Conservation (phyloP, 2,329 filamentous ascomycete species). For the Sarocladium brachiariae region DNA sequence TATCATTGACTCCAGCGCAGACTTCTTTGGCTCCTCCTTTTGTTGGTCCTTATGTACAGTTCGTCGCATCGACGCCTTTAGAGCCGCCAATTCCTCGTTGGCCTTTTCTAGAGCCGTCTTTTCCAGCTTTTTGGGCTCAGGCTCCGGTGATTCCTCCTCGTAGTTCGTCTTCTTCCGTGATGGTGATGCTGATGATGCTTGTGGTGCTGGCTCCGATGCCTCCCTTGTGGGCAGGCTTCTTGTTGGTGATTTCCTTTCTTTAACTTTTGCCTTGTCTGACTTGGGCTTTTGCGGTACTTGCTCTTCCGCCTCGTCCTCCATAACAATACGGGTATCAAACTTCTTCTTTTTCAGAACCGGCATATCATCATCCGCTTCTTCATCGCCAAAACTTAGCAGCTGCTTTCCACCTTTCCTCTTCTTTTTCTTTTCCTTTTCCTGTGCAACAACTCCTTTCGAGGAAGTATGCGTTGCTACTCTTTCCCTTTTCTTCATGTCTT, state of each 20-base stretch:
- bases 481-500: conserved; percentile 68
- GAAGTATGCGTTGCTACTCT: conserved; percentile 40
- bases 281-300: conserved; percentile 21
- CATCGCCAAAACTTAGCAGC: conserved; percentile 71
- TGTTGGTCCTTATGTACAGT: conserved; percentile 47
- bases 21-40: conserved; percentile 41
- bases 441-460: conserved; percentile 29
- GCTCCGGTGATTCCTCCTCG: conserved; percentile 16
- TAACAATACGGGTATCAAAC: conserved; percentile 70
- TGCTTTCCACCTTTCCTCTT: conserved; percentile 73
- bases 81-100: conserved; percentile 72
- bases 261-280: conserved; percentile 21
- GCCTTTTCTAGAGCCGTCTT: conserved; percentile 58
- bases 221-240: conserved; percentile 12
- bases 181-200: conserved; percentile 6
- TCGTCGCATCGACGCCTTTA: conserved; percentile 77
- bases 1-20: conserved; percentile 66
- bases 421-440: conserved; percentile 54
- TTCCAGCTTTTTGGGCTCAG: conserved; percentile 19
- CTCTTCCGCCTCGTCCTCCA: conserved; percentile 43
- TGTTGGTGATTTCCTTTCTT: conserved; percentile 16
- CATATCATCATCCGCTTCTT: conserved; percentile 44
- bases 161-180: conserved; percentile 13
- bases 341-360: conserved; percentile 68
- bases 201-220: conserved; percentile 12